Evolutionary conservation across 2,329 filamentous ascomycete species (phyloP).

Genomic region (Davidsoniella virescens): DNA sequence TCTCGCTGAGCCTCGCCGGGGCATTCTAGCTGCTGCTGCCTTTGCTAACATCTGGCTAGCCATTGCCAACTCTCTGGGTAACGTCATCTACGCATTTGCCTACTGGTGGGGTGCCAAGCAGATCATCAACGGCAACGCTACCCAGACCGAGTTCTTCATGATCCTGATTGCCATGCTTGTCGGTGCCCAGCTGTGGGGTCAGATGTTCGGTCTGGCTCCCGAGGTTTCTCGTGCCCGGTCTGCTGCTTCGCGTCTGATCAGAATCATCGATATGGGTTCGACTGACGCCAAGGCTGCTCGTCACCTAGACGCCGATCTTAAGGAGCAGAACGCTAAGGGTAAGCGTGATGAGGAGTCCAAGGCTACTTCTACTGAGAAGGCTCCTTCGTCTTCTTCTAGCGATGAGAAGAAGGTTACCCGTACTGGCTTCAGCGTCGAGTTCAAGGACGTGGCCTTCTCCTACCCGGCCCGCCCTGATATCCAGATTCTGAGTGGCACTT

Average conservation of each 20-base stretch:
- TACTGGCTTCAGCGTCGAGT: slow-evolving; percentile 25
- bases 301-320: slow-evolving; percentile 14
- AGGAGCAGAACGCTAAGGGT: slow-evolving; percentile 14
- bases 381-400: not conserved
- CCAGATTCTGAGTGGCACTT: slow-evolving; percentile 38
- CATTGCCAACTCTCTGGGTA: slow-evolving; percentile 42
- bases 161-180: slow-evolving; percentile 56
- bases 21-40: slow-evolving; percentile 31
- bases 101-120: slow-evolving; percentile 68
- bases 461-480: slow-evolving; percentile 47
- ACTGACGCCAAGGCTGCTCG: slow-evolving; percentile 10
- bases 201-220: slow-evolving; percentile 59
- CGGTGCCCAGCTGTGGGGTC: slow-evolving; percentile 55
- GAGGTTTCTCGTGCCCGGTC: slow-evolving; percentile 53
- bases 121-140: slow-evolving; percentile 48
- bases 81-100: slow-evolving; percentile 56
- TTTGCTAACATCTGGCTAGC: slow-evolving; percentile 44
- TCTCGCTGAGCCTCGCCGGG: slow-evolving; percentile 35
- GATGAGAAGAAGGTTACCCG: slow-evolving; percentile 17
- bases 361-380: not conserved
- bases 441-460: slow-evolving; percentile 45
- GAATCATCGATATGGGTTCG: slow-evolving; percentile 30
- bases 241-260: slow-evolving; percentile 42
- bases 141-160: slow-evolving; percentile 55
- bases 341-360: slow-evolving; percentile 25